Evolutionary conservation across 305 asterid genomes (phyloP).

Genomic region (Salvia sclarea): DNA sequence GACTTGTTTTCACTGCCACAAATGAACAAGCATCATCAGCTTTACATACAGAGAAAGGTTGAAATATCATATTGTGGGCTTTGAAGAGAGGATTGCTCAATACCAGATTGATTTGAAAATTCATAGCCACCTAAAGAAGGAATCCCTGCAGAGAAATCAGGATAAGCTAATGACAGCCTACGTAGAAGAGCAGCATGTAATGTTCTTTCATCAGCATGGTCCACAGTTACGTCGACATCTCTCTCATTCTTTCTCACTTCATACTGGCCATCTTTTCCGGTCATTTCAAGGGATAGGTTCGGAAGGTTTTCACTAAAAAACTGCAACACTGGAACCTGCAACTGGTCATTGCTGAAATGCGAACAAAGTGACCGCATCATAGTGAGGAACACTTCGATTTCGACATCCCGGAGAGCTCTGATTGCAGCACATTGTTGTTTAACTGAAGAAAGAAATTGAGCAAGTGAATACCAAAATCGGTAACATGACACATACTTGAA

Average conservation of each 20-base stretch:
- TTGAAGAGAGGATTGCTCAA: slow-evolving; percentile 13
- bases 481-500: background rate
- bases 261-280: slow-evolving; percentile 48
- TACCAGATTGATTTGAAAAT: slow-evolving; percentile 75
- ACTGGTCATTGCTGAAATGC: slow-evolving; percentile 55
- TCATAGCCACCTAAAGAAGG: slow-evolving; percentile 71
- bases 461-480: background rate
- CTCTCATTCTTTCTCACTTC: slow-evolving; percentile 63
- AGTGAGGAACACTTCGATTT: slow-evolving; percentile 62
- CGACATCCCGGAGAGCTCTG: slow-evolving; percentile 78
- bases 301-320: slow-evolving; percentile 70
- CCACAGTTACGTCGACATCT: slow-evolving; percentile 40
- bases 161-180: slow-evolving; percentile 58
- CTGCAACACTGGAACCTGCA: slow-evolving; percentile 58
- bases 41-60: background rate
- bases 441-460: slow-evolving; percentile 46
- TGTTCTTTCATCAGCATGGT: slow-evolving; percentile 48
- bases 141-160: slow-evolving; percentile 55
- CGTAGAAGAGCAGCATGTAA: slow-evolving; percentile 67
- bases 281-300: slow-evolving; percentile 47
- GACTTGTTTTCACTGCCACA: slow-evolving; percentile 70
- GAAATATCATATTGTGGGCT: background rate
- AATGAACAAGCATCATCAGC: slow-evolving; percentile 36
- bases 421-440: slow-evolving; percentile 71
- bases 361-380: slow-evolving; percentile 57